Evolutionary conservation across 2,329 filamentous ascomycete genomes (phyloP).

Genomic region (Volutella citrinella): DNA sequence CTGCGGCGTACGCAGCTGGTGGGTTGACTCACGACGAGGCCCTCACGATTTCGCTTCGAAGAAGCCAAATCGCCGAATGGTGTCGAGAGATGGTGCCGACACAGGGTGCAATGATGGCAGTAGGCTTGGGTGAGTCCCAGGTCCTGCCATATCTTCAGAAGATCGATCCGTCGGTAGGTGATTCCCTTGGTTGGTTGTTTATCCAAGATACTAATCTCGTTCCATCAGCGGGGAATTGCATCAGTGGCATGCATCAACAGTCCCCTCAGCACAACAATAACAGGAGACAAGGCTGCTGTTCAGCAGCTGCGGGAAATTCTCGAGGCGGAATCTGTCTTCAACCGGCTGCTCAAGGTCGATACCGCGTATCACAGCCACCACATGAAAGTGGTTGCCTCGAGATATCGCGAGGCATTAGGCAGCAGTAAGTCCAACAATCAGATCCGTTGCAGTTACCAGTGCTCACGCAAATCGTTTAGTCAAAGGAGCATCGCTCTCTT

Average conservation of each 20-base stretch:
- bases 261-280: conserved; percentile 33
- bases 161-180: too few relatives aligned
- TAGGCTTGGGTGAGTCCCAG: conserved; percentile 33
- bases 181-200: too few relatives aligned
- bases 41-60: conserved; percentile 8
- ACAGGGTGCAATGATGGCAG: conserved; percentile 37
- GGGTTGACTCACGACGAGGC: conserved; percentile 8
- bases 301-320: conserved; percentile 28
- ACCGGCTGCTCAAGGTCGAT: conserved; percentile 32
- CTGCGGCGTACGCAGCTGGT: conserved; percentile 31
- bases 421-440: conserved; percentile 4
- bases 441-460: neutral
- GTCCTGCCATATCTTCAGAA: conserved; percentile 23
- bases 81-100: conserved; percentile 10
- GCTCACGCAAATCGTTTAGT: neutral
- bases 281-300: conserved; percentile 29
- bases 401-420: conserved; percentile 19
- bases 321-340: conserved; percentile 26
- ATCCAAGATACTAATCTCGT: too few relatives aligned
- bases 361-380: conserved; percentile 41
- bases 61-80: conserved; percentile 10
- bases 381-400: conserved; percentile 24
- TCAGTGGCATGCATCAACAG: conserved; percentile 37
- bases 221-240: conserved; percentile 13
- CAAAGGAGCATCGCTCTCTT: too few relatives aligned